Conservation (phyloP, 1,284 basidiomycete genomes). For the Peniophora sp. region DNA sequence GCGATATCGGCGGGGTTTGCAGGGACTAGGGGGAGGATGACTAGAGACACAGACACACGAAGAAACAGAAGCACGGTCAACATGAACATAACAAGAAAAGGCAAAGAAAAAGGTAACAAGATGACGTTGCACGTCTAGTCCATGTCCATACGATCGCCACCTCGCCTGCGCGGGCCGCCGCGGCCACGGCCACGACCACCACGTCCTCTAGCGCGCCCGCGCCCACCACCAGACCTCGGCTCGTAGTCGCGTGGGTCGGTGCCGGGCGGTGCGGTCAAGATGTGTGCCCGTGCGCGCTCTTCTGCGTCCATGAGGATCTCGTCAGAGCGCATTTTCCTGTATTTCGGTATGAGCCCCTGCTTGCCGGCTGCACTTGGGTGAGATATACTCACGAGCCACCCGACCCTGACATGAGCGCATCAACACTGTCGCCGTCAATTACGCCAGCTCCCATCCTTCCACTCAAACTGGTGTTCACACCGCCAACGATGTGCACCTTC, state of each 20-base stretch:
- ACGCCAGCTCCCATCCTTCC: slow-evolving; percentile 47
- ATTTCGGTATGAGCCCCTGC: background rate
- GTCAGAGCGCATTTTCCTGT: slow-evolving; percentile 82
- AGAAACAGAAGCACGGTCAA: too few species aligned
- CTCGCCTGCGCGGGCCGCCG: slow-evolving; percentile 13
- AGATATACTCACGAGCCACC: slow-evolving; percentile 52
- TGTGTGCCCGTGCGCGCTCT: slow-evolving; percentile 50
- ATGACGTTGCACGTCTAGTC: slow-evolving; percentile 15
- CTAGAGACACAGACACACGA: too few species aligned
- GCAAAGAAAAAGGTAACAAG: background rate
- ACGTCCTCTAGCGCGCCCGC: slow-evolving; percentile 18
- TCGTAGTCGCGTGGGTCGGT: slow-evolving; percentile 48
- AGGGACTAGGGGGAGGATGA: too few species aligned
- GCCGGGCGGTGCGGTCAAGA: slow-evolving; percentile 66
- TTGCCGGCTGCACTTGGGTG: background rate
- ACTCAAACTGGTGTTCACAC: slow-evolving; percentile 42
- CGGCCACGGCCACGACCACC: slow-evolving; percentile 22
- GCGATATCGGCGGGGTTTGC: too few species aligned
- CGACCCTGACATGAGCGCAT: slow-evolving; percentile 51
- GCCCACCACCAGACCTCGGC: slow-evolving; percentile 22
- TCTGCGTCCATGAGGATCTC: slow-evolving; percentile 50
- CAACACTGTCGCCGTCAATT: slow-evolving; percentile 57
- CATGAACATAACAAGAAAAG: background rate
- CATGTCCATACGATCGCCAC: slow-evolving; percentile 29
- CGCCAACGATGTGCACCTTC: slow-evolving; percentile 57